phyloP scores from a whole-genome alignment of 108 stramenopile species.

The Skeletonema potamos region DNA sequence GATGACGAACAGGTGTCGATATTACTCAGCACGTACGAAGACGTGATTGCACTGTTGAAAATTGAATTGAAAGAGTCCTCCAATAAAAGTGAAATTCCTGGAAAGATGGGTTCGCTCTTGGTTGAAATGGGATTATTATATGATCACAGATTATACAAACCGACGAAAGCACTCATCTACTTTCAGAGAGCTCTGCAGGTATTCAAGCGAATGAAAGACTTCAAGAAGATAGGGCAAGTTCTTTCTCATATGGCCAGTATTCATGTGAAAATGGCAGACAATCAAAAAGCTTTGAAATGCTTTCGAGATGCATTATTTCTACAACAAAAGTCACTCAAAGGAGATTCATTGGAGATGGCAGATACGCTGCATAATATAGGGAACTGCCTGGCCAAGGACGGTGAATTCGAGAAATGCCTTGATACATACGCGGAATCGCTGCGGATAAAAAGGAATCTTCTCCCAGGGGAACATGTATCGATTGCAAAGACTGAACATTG shows the following conservation, averaged over 20 bases:
- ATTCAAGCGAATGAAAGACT: slow-evolving; percentile 33
- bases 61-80: slow-evolving; percentile 10
- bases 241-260: slow-evolving; percentile 44
- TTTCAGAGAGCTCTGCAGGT: slow-evolving; percentile 45
- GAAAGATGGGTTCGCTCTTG: slow-evolving; percentile 31
- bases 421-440: slow-evolving; percentile 34
- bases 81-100: slow-evolving; percentile 7
- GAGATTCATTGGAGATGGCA: slow-evolving; percentile 23
- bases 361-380: slow-evolving; percentile 57
- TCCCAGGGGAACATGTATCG: slow-evolving; percentile 19
- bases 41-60: slow-evolving; percentile 42
- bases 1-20: slow-evolving; percentile 14
- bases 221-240: slow-evolving; percentile 30
- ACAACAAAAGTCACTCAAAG: slow-evolving; percentile 15
- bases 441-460: slow-evolving; percentile 28
- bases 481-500: slow-evolving; percentile 52
- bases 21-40: slow-evolving; percentile 45
- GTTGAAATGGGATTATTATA: slow-evolving; percentile 46
- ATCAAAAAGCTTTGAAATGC: slow-evolving; percentile 39
- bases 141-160: slow-evolving; percentile 35
- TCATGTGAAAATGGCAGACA: slow-evolving; percentile 23
- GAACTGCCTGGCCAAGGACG: slow-evolving; percentile 46
- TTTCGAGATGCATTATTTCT: slow-evolving; percentile 46
- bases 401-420: slow-evolving; percentile 23
- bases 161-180: slow-evolving; percentile 30